These are phyloP conservation scores for Knoxdaviesia proteae DNA, from an alignment of 2,329 filamentous ascomycete species.

Conservation along the genomic window DNA sequence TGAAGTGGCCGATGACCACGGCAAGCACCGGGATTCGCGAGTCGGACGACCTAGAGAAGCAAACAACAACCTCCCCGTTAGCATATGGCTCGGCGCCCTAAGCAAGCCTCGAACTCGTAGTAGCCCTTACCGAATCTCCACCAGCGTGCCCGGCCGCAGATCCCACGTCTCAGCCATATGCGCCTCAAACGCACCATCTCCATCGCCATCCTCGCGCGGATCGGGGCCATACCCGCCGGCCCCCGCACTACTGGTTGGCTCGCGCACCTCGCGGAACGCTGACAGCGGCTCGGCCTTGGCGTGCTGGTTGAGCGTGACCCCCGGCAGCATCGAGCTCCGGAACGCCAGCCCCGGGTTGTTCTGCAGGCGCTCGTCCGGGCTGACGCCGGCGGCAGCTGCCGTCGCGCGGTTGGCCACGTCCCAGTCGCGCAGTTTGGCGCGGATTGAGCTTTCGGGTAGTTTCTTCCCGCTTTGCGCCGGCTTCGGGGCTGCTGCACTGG, in stretches of 20 bases:
- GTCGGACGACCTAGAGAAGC: slow-evolving; percentile 11
- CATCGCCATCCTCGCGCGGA: background rate
- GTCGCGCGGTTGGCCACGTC: too few species aligned
- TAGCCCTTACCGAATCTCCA: slow-evolving; percentile 3
- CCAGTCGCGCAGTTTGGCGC: too few species aligned
- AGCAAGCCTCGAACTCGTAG: background rate
- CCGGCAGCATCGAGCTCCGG: background rate
- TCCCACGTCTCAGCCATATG: background rate
- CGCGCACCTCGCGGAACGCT: slow-evolving; percentile 1
- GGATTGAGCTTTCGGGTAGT: too few species aligned
- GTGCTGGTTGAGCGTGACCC: slow-evolving; percentile 2
- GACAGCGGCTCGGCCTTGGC: slow-evolving; percentile 1
- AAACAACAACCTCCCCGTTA: background rate
- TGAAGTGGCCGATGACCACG: slow-evolving; percentile 29
- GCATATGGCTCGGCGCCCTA: background rate
- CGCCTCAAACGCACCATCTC: background rate
- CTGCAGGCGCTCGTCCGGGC: too few species aligned
- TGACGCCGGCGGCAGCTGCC: too few species aligned
- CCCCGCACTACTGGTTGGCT: background rate
- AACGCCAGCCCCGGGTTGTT: too few species aligned
- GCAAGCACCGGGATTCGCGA: slow-evolving; percentile 26
- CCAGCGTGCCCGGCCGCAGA: slow-evolving; percentile 2
- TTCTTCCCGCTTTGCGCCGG: too few species aligned
- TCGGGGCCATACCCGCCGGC: background rate
- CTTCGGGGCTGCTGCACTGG: too few species aligned